Evolutionary conservation across 306 rosid species (phyloP), one percentile per base, ranked within the genome.

Genomic region (Castanea sativa): DNA sequence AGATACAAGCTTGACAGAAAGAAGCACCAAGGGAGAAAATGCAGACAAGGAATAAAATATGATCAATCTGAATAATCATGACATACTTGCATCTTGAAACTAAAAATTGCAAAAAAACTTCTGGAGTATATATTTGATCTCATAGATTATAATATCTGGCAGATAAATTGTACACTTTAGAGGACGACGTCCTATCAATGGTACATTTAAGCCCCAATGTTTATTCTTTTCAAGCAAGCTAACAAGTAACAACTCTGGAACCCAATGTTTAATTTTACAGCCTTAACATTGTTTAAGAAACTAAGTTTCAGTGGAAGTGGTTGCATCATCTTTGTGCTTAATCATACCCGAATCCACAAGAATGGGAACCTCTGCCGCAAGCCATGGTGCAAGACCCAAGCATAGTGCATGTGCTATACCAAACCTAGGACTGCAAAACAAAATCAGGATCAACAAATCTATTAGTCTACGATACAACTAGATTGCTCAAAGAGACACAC

Each of bases 341-440:
- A 96, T 88, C 97, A 93, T 91, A 67, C 99, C 98, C 83, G 99
- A 96, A 89, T 96, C 99, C 73, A 96, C 99, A 21, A 96, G 99
- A 79, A 93, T 64, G 77, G 99, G 99, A 82, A 96, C 77, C 87
- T 96, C 99, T 0, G 99, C 99, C 1, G 99, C 99, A 75, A 96
- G 96, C 99, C 99, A 96, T 5, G 99, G 99, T 20, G 98, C 99
- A 86, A 96, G 99, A 19, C 99, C 99, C 89, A 96, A 85, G 85
- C 99, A 96, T 69, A 96, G 98, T 20, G 98, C 97, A 86, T 93
- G 99, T 6, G 99, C 98, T 69, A 96, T 88, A 20, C 99, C 99
- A 89, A 93, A 96, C 84, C 99, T 90, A 27, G 99, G 99, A 81
- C 99, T 96, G 91, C 86, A 88, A 74, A 58, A 82, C 70, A 80